A percentile compares a stretch with the other conserved stretches of the same genome.
Conservation (phyloP, 2,329 filamentous ascomycete species). For the Coniochaeta prunicola region DNA sequence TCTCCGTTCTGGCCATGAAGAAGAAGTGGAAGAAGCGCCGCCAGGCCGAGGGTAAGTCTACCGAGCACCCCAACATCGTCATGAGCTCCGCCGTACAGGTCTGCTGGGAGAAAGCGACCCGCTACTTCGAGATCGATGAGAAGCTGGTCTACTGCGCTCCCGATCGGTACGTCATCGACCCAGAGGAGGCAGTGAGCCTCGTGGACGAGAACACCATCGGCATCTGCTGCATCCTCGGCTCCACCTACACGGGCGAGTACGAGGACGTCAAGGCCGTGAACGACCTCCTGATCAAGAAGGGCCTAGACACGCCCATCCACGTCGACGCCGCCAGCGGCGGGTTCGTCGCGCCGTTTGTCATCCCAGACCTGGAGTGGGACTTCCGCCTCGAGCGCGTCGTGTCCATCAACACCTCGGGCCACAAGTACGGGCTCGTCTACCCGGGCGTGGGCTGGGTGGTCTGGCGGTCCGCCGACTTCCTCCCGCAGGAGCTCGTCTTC, state of each 20-base stretch:
- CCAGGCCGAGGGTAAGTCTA: conserved; percentile 73
- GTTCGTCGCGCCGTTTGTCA: conserved; percentile 87
- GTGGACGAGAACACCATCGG: conserved; percentile 74
- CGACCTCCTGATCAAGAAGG: conserved; percentile 68
- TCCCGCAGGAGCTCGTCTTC: conserved; percentile 90
- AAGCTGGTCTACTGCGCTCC: conserved; percentile 62
- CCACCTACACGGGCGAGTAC: conserved; percentile 93
- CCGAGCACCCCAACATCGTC: conserved; percentile 78
- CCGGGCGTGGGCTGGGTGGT: conserved; percentile 92
- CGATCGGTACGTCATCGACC: conserved; percentile 57
- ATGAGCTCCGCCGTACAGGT: conserved; percentile 97
- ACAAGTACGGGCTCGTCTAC: conserved; percentile 75
- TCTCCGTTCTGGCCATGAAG: conserved; percentile 86
- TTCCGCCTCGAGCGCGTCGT: conserved; percentile 85
- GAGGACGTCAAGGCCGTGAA: conserved; percentile 92
- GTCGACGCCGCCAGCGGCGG: conserved; percentile 90
- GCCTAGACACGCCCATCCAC: conserved; percentile 79
- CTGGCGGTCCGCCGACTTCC: conserved; percentile 75
- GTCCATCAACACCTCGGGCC: conserved; percentile 89
- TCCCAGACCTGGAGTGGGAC: conserved; percentile 81
- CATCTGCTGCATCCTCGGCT: conserved; percentile 85
- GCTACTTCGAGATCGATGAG: conserved; percentile 92
- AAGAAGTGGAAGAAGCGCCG: conserved; percentile 86
- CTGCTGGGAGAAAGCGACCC: conserved; percentile 88
- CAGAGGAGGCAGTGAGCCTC: conserved; percentile 50